A percentile compares a stretch with the other conserved stretches of the same genome.
These are phyloP conservation scores for Cyberlindnera maclurae DNA, from an alignment of 805 yeast genomes.

Conservation along the genomic window DNA sequence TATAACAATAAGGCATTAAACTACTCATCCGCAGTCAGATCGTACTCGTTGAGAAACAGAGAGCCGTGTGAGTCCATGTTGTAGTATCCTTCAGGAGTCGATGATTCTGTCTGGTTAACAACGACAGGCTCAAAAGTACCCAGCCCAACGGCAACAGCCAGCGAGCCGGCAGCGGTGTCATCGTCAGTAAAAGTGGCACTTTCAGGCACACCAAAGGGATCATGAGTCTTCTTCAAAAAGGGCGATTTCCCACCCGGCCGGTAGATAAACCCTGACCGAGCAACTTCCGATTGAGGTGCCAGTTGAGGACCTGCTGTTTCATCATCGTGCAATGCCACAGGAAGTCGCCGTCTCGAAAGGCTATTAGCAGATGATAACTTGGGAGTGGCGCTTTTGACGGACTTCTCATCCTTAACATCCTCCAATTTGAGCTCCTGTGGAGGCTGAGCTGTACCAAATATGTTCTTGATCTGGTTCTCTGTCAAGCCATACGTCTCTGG, in stretches of 20 bases:
- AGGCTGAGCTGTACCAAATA: slow-evolving; percentile 12
- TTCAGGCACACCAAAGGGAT: no score
- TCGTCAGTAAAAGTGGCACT: no score
- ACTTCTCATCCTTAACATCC: background rate
- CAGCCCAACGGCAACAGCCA: no score
- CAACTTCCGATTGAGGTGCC: no score
- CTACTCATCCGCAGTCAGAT: background rate
- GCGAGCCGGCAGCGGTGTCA: no score
- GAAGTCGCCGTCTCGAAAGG: background rate
- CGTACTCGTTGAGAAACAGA: slow-evolving; percentile 15
- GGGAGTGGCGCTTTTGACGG: background rate
- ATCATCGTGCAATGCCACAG: background rate
- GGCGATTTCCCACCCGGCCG: no score
- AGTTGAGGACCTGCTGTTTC: no score
- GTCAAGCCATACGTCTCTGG: slow-evolving; percentile 37
- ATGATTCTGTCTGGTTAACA: no score
- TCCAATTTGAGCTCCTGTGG: slow-evolving; percentile 1
- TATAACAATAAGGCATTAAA: no score
- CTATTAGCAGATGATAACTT: background rate
- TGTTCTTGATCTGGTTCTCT: slow-evolving; percentile 21
- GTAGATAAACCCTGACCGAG: no score
- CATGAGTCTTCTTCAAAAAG: no score
- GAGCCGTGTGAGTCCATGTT: slow-evolving; percentile 8
- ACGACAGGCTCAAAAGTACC: no score
- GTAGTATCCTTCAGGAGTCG: slow-evolving; percentile 16